Base-by-base conservation (phyloP, 2,329 filamentous ascomycete species). In the Neonectria sp. region DNA sequence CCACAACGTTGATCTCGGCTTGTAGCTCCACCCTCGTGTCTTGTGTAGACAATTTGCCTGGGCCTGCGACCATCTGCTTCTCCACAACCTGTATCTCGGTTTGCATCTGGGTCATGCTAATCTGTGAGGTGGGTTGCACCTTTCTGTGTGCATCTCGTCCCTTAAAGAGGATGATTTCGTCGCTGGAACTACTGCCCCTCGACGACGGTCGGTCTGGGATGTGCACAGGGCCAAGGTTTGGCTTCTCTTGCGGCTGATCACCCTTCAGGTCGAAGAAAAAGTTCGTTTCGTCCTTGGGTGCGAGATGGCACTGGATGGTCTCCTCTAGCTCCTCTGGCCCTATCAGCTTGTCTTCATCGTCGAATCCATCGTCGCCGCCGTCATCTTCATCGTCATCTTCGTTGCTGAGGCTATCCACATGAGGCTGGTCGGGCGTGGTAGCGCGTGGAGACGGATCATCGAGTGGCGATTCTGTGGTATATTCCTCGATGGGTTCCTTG, bases 81-180 rank as follows among this genome's bases (percentile, higher is more conserved):
- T 77, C 75, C 11, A 80, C 77, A 7, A 77, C 72, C 7, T 71
- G 68, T 15, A 82, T 74, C 68, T 40, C 37, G 37, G 37, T 40
- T 40, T 40, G 37, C 40, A 83, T 78, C n/a, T 76, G 73, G 7
- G 63, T 21, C 65, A 78, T 71, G 37, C 65, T 70, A 35, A 77
- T 75, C 27, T 71, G 58, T 8, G 49, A 35, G 25, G 45, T 43
- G 13, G 45, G 40, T 45, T 73, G 75, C 12, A 65, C 25, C 60
- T 68, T 78, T 74, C 71, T 63, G 74, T 77, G 76, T 65, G 63
- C 63, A 62, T 81, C 80, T 60, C 90, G 85, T 45, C 90, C 90
- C 65, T 84, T 86, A 76, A 93, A 94, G 0, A 93, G 75, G 53
- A 95, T 90, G 6, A 94, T 83, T 70, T 97, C 80, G 12, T 80